phyloP scores from a whole-genome alignment of 2,329 filamentous ascomycete genomes.

The Epichloe coenophiala region DNA sequence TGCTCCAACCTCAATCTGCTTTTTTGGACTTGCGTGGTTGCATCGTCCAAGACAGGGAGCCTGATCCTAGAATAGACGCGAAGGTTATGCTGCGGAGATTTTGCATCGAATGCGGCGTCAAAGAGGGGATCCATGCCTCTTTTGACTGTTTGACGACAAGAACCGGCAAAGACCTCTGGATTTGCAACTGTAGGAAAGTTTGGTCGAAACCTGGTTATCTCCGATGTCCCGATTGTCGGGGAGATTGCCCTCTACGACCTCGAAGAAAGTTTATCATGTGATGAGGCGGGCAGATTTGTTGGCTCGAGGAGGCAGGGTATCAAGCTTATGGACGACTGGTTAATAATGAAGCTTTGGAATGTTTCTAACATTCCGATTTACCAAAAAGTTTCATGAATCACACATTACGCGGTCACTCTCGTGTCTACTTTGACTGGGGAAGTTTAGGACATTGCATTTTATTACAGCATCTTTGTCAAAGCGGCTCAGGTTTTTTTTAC shows the following conservation, averaged over 20 bases:
- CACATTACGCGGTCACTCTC: no score
- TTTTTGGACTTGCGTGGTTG: slow-evolving; percentile 19
- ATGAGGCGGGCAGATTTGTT: neutral
- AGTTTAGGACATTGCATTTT: no score
- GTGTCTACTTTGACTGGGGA: no score
- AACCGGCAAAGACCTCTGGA: slow-evolving; percentile 25
- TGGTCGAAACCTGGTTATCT: slow-evolving; percentile 23
- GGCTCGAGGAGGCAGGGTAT: neutral
- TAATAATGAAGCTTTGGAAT: no score
- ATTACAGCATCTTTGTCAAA: no score
- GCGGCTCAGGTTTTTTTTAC: no score
- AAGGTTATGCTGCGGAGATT: slow-evolving; percentile 23
- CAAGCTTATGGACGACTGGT: no score
- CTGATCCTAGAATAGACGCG: slow-evolving; percentile 14
- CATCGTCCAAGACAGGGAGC: slow-evolving; percentile 17
- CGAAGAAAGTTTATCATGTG: slow-evolving; percentile 16
- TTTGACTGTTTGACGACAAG: slow-evolving; percentile 25
- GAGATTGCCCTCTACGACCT: slow-evolving; percentile 22
- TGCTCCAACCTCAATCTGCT: slow-evolving; percentile 19
- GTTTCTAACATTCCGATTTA: no score
- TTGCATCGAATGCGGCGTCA: slow-evolving; percentile 28
- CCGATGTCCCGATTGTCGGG: slow-evolving; percentile 21
- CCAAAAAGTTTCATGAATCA: no score
- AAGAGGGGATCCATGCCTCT: slow-evolving; percentile 22
- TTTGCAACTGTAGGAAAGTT: slow-evolving; percentile 24